These are phyloP conservation scores for Volvariella surrecta DNA, from an alignment of 1,284 basidiomycete genomes.

Conservation along the genomic window DNA sequence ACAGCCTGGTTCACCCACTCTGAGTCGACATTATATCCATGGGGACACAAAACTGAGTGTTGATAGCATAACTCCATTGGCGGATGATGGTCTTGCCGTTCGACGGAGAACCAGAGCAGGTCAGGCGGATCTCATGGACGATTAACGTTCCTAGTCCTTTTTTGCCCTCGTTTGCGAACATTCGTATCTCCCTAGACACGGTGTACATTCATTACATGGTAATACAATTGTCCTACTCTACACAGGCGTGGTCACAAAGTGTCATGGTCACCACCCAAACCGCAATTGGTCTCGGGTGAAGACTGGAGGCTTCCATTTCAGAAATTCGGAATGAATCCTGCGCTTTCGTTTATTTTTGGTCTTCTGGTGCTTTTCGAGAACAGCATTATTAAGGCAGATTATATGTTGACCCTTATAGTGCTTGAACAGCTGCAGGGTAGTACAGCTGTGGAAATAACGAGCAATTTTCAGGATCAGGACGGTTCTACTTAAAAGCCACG, in stretches of 20 bases:
- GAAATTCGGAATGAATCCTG: conserved; percentile 72
- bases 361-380: conserved; percentile 89
- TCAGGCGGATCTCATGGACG: background rate
- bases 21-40: conserved; percentile 25
- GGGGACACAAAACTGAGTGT: background rate
- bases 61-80: background rate
- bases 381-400: conserved; percentile 85
- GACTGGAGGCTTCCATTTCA: conserved; percentile 92
- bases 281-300: conserved; percentile 87
- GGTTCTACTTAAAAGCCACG: conserved; percentile 1
- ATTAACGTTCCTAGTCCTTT: background rate
- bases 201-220: no score
- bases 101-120: background rate
- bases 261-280: conserved; percentile 64
- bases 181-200: no score
- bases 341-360: conserved; percentile 73
- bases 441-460: conserved; percentile 51
- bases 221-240: no score
- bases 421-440: conserved; percentile 92
- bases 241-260: background rate
- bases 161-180: no score
- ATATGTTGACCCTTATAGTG: conserved; percentile 95
- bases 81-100: background rate
- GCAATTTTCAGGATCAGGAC: background rate
- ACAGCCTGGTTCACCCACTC: conserved; percentile 54